These are phyloP conservation scores for Diplodia scrobiculata DNA, from an alignment of 2,329 filamentous ascomycete genomes.

Conservation along the genomic window DNA sequence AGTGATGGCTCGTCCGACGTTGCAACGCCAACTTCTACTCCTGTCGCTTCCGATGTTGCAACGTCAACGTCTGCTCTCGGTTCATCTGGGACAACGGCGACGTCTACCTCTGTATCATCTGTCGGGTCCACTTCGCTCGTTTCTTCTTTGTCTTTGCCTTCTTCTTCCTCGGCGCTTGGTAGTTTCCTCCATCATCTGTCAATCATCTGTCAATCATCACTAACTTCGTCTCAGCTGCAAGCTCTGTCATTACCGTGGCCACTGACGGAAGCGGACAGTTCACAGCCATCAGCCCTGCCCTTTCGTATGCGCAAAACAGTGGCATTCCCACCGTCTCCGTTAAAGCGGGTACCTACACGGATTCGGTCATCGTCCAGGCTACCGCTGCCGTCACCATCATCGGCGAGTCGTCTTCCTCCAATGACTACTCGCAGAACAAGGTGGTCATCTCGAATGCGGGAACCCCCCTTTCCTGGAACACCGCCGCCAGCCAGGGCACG, in stretches of 20 bases:
- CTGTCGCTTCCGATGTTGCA: background rate
- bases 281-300: slow-evolving; percentile 50
- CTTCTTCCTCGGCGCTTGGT: background rate
- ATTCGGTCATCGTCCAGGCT: slow-evolving; percentile 47
- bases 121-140: too few species aligned
- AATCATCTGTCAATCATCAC: background rate
- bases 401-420: slow-evolving; percentile 38
- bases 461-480: slow-evolving; percentile 39
- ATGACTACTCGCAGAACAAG: slow-evolving; percentile 45
- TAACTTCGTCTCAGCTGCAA: background rate
- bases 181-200: too few species aligned
- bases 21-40: background rate
- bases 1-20: background rate
- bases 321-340: slow-evolving; percentile 50
- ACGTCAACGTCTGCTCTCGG: background rate
- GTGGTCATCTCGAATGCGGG: slow-evolving; percentile 41
- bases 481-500: slow-evolving; percentile 40
- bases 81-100: background rate
- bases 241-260: slow-evolving; percentile 49
- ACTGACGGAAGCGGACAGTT: slow-evolving; percentile 50
- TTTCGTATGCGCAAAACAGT: slow-evolving; percentile 49
- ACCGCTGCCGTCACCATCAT: slow-evolving; percentile 50
- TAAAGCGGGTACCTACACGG: slow-evolving; percentile 51
- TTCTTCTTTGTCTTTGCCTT: background rate
- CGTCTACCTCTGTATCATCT: background rate